Evolutionary conservation across 148 eudicot genomes (phyloP).

Genomic region (Selenicereus undatus): DNA sequence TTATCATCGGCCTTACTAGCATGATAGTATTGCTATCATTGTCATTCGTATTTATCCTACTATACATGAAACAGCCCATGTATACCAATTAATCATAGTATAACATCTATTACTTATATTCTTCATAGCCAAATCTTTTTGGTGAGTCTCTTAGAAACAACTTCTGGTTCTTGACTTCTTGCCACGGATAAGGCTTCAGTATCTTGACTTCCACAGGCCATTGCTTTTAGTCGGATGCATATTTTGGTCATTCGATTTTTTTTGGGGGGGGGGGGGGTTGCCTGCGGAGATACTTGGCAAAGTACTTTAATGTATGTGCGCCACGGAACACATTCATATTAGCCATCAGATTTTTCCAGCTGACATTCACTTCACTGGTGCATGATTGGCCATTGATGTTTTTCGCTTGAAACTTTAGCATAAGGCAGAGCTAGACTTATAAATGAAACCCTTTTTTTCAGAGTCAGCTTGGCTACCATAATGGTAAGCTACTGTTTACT

Average conservation of each 20-base stretch:
- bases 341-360: too few species aligned
- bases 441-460: too few species aligned
- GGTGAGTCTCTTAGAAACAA: not conserved
- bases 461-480: too few species aligned
- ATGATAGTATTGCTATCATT: not conserved
- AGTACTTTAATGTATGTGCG: too few species aligned
- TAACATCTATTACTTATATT: too few species aligned
- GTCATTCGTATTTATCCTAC: not conserved
- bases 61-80: not conserved
- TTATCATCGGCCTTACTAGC: not conserved
- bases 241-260: not conserved
- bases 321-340: too few species aligned
- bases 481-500: not conserved
- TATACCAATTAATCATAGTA: not conserved
- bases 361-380: too few species aligned
- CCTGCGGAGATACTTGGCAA: too few species aligned
- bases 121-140: not conserved
- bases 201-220: not conserved
- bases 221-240: not conserved
- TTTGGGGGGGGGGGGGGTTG: not conserved
- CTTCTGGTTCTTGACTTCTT: not conserved
- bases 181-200: not conserved
- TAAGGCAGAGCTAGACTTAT: too few species aligned
- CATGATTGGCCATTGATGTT: too few species aligned
- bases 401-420: too few species aligned